Evolutionary conservation across 352 stramenopile species (phyloP).

Genomic region (Phytophthora meadii): DNA sequence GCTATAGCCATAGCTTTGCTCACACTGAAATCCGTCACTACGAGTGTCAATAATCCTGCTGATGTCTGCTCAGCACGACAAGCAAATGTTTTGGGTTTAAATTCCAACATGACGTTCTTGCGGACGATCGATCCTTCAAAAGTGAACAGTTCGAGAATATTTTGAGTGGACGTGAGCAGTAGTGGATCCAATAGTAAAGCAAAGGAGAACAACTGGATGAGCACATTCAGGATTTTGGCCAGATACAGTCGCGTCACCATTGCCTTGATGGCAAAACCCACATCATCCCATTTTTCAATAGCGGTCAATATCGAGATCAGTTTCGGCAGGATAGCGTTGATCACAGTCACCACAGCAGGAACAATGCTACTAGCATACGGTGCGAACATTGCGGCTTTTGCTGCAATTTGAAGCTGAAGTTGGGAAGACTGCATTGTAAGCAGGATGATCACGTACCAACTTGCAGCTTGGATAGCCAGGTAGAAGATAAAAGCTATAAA

Average conservation of each 20-base stretch:
- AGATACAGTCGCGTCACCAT: slow-evolving; percentile 85
- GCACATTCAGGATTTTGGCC: slow-evolving; percentile 84
- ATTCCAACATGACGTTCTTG: slow-evolving; percentile 71
- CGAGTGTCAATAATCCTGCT: slow-evolving; percentile 67
- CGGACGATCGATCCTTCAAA: slow-evolving; percentile 55
- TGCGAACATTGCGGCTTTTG: slow-evolving; percentile 49
- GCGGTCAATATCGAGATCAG: slow-evolving; percentile 70
- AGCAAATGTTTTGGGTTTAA: slow-evolving; percentile 54
- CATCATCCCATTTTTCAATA: slow-evolving; percentile 83
- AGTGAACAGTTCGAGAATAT: slow-evolving; percentile 40
- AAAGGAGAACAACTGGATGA: slow-evolving; percentile 85
- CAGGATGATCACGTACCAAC: slow-evolving; percentile 77
- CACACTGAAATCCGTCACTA: slow-evolving; percentile 79
- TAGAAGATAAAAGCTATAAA: slow-evolving; percentile 66
- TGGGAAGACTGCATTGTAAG: slow-evolving; percentile 75
- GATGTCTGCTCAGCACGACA: slow-evolving; percentile 75
- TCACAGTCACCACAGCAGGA: slow-evolving; percentile 71
- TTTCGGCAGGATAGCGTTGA: slow-evolving; percentile 73
- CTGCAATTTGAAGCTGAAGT: slow-evolving; percentile 55
- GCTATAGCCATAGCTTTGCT: slow-evolving; percentile 63
- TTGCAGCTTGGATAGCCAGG: slow-evolving; percentile 62
- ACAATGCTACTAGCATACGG: slow-evolving; percentile 72
- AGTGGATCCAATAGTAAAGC: slow-evolving; percentile 72
- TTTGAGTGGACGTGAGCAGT: slow-evolving; percentile 53
- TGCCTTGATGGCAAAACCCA: slow-evolving; percentile 82